A percentile compares a stretch with the other conserved stretches of the same genome.
Conservation (phyloP, 768 basidiomycete genomes). For the Russula virescens region DNA sequence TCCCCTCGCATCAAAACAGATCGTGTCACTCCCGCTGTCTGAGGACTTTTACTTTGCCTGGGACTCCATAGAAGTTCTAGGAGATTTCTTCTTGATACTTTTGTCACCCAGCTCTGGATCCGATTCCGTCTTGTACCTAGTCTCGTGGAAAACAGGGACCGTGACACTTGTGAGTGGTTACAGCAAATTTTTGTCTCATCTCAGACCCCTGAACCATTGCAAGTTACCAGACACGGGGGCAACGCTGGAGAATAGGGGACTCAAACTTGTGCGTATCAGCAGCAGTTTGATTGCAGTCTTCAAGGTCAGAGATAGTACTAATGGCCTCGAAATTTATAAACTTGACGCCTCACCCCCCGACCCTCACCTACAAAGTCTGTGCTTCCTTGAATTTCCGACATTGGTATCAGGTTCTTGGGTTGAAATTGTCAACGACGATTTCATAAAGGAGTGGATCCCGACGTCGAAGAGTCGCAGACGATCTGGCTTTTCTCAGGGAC, state of each 20-base stretch:
- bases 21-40: not conserved
- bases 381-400: slow-evolving; percentile 4
- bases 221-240: not conserved
- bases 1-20: not conserved
- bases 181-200: not conserved
- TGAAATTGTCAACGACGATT: not conserved
- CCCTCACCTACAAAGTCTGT: not conserved
- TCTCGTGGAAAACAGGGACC: slow-evolving; percentile 8
- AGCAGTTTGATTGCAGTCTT: not conserved
- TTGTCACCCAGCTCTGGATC: not conserved
- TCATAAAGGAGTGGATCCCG: slow-evolving; percentile 2
- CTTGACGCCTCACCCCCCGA: not conserved
- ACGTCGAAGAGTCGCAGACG: not conserved
- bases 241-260: too few relatives aligned
- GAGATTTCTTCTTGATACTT: not conserved
- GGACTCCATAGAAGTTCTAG: not conserved
- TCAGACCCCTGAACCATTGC: not conserved
- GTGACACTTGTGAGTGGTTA: not conserved
- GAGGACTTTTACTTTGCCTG: not conserved
- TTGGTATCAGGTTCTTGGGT: not conserved
- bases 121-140: not conserved
- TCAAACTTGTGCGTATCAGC: not conserved
- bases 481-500: not conserved
- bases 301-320: not conserved
- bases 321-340: not conserved